Evolutionary conservation across 1,284 basidiomycete genomes (phyloP).

Genomic region (Golubevia sp.): DNA sequence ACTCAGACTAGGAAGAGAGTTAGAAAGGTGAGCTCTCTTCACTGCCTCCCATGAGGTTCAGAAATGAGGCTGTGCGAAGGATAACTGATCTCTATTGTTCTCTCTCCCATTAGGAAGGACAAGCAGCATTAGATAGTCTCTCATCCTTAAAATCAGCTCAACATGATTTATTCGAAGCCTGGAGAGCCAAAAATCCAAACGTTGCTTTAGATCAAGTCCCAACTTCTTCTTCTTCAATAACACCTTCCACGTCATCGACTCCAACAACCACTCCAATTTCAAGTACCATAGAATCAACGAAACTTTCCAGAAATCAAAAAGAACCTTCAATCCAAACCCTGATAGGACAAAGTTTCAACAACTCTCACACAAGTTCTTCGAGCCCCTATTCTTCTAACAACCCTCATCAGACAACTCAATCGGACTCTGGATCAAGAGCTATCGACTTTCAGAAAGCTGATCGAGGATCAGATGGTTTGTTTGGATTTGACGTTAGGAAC

Average conservation of each 20-base stretch:
- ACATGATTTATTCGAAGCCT: not conserved
- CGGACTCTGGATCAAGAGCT: too few relatives aligned
- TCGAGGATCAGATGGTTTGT: not conserved
- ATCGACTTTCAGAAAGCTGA: not conserved
- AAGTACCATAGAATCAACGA: too few relatives aligned
- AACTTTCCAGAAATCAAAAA: not conserved
- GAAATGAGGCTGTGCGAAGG: too few relatives aligned
- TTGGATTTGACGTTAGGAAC: slow-evolving; percentile 14
- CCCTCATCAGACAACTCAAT: too few relatives aligned
- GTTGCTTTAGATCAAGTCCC: not conserved
- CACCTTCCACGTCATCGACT: not conserved
- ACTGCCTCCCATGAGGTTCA: too few relatives aligned
- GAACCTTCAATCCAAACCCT: not conserved
- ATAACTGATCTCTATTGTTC: too few relatives aligned
- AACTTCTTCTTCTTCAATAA: not conserved
- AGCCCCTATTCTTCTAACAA: not conserved
- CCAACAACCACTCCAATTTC: not conserved
- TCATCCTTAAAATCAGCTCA: not conserved
- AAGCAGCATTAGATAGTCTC: not conserved
- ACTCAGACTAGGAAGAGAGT: slow-evolving; percentile 4
- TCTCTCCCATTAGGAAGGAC: not conserved
- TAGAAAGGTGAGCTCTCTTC: not conserved
- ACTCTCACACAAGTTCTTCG: not conserved
- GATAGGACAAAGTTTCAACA: not conserved
- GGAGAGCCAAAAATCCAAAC: not conserved